Evolutionary conservation across 768 basidiomycete genomes (phyloP).

Genomic region (Suillus lakei): DNA sequence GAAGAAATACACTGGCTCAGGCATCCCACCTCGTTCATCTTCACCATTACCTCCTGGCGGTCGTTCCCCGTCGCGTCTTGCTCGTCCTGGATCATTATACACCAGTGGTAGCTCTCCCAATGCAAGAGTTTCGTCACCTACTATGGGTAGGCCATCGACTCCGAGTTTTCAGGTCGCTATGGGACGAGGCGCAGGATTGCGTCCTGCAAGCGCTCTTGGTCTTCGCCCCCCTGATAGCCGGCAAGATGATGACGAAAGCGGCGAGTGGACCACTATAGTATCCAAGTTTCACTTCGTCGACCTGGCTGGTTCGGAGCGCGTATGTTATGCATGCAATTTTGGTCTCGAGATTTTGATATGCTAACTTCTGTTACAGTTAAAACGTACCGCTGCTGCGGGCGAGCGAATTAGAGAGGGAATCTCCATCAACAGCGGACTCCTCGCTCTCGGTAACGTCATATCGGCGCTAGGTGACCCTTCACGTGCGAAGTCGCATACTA

Average conservation of each 20-base stretch:
- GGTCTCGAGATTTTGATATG: conserved; percentile 7
- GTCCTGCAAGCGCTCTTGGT: conserved; percentile 84
- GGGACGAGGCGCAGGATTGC: conserved; percentile 64
- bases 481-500: conserved; percentile 81
- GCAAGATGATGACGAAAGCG: conserved; percentile 60
- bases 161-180: conserved; percentile 82
- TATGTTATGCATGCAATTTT: conserved; percentile 43
- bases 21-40: conserved; percentile 71
- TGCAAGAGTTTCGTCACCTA: conserved; percentile 72
- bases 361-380: conserved; percentile 60
- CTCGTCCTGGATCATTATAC: conserved; percentile 83
- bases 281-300: conserved; percentile 99
- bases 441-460: conserved; percentile 97
- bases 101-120: conserved; percentile 40
- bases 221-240: conserved; percentile 56
- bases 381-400: conserved; percentile 94
- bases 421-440: conserved; percentile 95
- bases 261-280: conserved; percentile 88
- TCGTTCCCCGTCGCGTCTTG: conserved; percentile 78
- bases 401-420: conserved; percentile 99
- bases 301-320: conserved; percentile 94
- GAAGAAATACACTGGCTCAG: conserved; percentile 80
- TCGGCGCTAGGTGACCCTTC: conserved; percentile 95
- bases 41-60: conserved; percentile 77
- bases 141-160: conserved; percentile 76